Evolutionary conservation across 177 flowering plant species (phyloP).

Genomic region (Viscum album): DNA sequence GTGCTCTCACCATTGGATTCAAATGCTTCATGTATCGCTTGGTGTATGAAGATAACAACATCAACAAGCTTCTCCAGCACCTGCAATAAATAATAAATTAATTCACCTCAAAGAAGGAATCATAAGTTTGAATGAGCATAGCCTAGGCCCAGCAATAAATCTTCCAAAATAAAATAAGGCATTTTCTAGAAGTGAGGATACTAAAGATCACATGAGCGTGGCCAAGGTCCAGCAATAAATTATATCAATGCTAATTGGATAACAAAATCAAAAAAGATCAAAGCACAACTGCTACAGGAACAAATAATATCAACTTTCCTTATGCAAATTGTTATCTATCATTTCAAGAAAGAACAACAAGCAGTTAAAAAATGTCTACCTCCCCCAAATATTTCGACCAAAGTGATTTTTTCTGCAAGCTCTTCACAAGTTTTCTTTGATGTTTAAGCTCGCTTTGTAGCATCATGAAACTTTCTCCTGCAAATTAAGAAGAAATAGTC

Average conservation of each 20-base stretch:
- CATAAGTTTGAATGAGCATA: background rate
- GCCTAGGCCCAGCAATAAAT: no score
- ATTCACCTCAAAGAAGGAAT: background rate
- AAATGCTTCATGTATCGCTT: constrained; percentile 51
- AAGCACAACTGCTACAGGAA: background rate
- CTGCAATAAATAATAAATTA: constrained; percentile 27
- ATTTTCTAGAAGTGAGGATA: no score
- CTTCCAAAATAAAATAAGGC: no score
- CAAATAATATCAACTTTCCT: background rate
- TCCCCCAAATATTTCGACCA: constrained; percentile 77
- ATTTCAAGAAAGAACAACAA: background rate
- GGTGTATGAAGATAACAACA: constrained; percentile 45
- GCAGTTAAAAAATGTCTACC: constrained; percentile 25
- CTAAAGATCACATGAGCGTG: no score
- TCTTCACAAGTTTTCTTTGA: constrained; percentile 66
- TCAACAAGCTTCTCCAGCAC: constrained; percentile 80
- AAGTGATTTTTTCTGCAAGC: constrained; percentile 65
- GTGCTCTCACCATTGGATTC: constrained; percentile 30
- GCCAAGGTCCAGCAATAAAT: no score
- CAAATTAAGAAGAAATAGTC: constrained; percentile 17
- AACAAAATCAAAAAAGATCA: no score
- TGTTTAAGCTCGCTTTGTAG: constrained; percentile 61
- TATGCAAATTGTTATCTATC: background rate
- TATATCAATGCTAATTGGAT: no score
- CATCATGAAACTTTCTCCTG: constrained; percentile 56